Conservation (phyloP, 2,329 filamentous ascomycete species). For the Hymenoscyphus infarciens region DNA sequence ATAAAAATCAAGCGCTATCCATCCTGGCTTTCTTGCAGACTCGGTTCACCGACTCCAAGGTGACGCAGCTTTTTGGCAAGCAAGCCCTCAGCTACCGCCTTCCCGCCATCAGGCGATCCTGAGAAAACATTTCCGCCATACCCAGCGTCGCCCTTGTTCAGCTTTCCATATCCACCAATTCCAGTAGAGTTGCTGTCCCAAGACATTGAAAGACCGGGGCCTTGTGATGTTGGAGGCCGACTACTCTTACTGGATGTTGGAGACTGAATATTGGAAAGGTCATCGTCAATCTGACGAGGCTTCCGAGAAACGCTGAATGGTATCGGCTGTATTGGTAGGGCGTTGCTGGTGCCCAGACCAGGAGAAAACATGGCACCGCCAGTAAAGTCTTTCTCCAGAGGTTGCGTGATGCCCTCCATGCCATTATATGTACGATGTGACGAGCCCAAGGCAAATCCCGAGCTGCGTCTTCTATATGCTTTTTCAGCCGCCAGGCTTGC, state of each 20-base stretch:
- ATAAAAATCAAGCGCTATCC: conserved; percentile 24
- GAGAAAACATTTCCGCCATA: conserved; percentile 57
- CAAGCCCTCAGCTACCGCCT: conserved; percentile 58
- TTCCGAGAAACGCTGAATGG: conserved; percentile 44
- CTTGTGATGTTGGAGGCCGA: conserved; percentile 35
- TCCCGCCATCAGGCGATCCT: conserved; percentile 38
- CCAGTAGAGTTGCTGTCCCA: conserved; percentile 26
- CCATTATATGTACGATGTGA: conserved; percentile 29
- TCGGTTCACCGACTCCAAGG: conserved; percentile 27
- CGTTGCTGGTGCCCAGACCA: conserved; percentile 28
- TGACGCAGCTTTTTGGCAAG: conserved; percentile 66
- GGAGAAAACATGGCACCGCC: conserved; percentile 23
- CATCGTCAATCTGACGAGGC: conserved; percentile 14
- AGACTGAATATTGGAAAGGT: conserved; percentile 34
- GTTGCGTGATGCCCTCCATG: conserved; percentile 30
- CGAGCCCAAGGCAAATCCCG: conserved; percentile 42
- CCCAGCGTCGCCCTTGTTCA: conserved; percentile 61
- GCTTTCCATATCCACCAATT: conserved; percentile 58
- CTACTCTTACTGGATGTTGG: conserved; percentile 34
- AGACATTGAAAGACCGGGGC: conserved; percentile 28
- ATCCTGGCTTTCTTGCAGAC: conserved; percentile 23
- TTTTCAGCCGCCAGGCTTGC: conserved; percentile 57
- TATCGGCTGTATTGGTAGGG: conserved; percentile 46
- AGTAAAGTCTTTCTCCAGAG: conserved; percentile 26
- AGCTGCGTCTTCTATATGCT: conserved; percentile 54